phyloP scores from a whole-genome alignment of 495 filamentous ascomycete genomes.

The Jackrogersella minutella region DNA sequence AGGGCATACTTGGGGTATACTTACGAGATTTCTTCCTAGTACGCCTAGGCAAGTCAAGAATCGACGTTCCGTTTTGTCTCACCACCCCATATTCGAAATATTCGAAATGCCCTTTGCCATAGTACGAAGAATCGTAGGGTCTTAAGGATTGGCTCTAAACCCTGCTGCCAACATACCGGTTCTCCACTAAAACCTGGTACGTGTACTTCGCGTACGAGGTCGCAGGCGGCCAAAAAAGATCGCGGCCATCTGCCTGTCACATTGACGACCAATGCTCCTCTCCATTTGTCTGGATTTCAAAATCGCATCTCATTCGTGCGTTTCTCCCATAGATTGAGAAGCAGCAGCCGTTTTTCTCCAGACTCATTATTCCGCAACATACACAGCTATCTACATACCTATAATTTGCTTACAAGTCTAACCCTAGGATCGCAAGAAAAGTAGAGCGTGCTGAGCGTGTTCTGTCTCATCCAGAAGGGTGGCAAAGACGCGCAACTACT shows the following conservation, averaged over 20 bases:
- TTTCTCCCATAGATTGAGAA: slow-evolving; percentile 1
- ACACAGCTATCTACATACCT: no score
- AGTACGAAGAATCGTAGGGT: background rate
- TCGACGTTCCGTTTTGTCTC: slow-evolving; percentile 21
- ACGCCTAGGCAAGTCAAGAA: slow-evolving; percentile 7
- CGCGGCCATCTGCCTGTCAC: slow-evolving; percentile 13
- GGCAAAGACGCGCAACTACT: slow-evolving; percentile 18
- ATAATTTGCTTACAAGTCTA: no score
- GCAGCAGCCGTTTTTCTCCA: slow-evolving; percentile 13
- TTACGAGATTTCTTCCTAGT: slow-evolving; percentile 11
- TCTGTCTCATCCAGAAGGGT: slow-evolving; percentile 1
- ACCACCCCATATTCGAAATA: slow-evolving; percentile 16
- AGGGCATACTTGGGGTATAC: background rate
- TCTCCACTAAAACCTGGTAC: slow-evolving; percentile 27
- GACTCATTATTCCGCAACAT: slow-evolving; percentile 6
- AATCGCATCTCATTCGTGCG: slow-evolving; percentile 27
- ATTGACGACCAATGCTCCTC: slow-evolving; percentile 7
- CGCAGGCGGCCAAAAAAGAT: slow-evolving; percentile 22
- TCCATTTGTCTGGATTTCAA: slow-evolving; percentile 26
- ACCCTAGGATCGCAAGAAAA: no score
- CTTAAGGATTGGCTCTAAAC: slow-evolving; percentile 29
- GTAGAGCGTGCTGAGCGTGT: background rate
- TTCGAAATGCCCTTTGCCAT: no score
- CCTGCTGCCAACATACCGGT: slow-evolving; percentile 35
- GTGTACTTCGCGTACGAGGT: slow-evolving; percentile 21